Percentiles rank a stretch among this genome's conserved stretches.
Evolutionary conservation across 2,329 filamentous ascomycete genomes (phyloP).

Genomic region (Aureobasidium subglaciale): DNA sequence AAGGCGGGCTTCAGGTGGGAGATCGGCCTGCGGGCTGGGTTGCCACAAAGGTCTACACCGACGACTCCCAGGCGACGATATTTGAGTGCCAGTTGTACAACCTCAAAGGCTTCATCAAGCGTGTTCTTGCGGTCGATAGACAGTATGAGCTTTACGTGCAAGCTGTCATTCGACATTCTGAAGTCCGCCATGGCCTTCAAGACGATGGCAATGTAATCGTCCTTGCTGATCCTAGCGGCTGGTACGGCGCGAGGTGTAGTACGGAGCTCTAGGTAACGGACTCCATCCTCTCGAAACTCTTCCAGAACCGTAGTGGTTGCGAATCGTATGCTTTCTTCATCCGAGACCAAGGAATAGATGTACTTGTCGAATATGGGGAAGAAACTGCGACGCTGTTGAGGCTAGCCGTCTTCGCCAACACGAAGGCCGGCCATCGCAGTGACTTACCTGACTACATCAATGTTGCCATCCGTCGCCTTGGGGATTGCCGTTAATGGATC

Average conservation of each 20-base stretch:
- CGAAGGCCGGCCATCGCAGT: background rate
- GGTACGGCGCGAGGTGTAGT: conserved; percentile 66
- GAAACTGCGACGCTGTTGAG: conserved; percentile 46
- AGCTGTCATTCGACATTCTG: conserved; percentile 30
- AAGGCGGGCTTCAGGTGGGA: conserved; percentile 55
- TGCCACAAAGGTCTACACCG: conserved; percentile 71
- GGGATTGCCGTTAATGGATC: conserved; percentile 66
- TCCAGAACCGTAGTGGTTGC: conserved; percentile 59
- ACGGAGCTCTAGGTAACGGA: conserved; percentile 71
- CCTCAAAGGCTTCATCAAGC: conserved; percentile 51
- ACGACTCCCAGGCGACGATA: conserved; percentile 55
- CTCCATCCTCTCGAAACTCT: conserved; percentile 63
- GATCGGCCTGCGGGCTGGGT: conserved; percentile 59
- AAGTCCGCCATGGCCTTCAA: conserved; percentile 55
- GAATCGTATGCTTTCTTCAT: conserved; percentile 45
- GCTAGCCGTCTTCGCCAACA: background rate
- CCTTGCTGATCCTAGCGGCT: conserved; percentile 48
- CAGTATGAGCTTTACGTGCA: conserved; percentile 63
- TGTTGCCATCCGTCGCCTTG: conserved; percentile 43
- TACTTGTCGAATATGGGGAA: conserved; percentile 72
- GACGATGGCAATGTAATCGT: conserved; percentile 59
- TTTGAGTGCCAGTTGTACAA: conserved; percentile 55
- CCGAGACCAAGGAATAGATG: conserved; percentile 68
- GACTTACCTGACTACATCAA: conserved; percentile 12
- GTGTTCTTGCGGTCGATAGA: conserved; percentile 65